These are phyloP conservation scores for Arachnomyces sp. DNA, from an alignment of 2,329 filamentous ascomycete genomes.

Conservation along the genomic window DNA sequence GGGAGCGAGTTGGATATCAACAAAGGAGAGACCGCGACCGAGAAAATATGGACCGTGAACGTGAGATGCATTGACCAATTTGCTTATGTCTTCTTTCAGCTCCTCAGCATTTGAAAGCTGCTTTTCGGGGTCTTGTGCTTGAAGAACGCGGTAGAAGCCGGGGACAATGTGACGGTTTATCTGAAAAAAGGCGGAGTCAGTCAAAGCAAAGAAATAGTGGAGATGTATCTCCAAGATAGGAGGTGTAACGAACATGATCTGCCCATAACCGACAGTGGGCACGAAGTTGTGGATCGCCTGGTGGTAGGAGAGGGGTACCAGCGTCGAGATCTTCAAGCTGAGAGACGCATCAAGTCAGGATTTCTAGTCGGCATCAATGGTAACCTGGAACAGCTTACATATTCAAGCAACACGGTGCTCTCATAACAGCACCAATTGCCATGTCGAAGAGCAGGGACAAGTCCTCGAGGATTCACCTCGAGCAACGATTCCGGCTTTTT, in stretches of 20 bases:
- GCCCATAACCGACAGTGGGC: slow-evolving; percentile 74
- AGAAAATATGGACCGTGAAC: slow-evolving; percentile 62
- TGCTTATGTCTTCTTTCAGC: slow-evolving; percentile 59
- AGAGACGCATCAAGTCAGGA: not conserved
- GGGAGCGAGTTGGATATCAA: slow-evolving; percentile 68
- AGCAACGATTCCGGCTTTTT: slow-evolving; percentile 63
- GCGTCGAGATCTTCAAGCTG: slow-evolving; percentile 66
- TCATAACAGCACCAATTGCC: slow-evolving; percentile 78
- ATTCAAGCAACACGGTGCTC: slow-evolving; percentile 77
- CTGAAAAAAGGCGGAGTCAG: slow-evolving; percentile 32
- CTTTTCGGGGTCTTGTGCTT: slow-evolving; percentile 53
- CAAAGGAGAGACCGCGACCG: slow-evolving; percentile 51
- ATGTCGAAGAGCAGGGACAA: slow-evolving; percentile 70
- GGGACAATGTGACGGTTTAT: slow-evolving; percentile 72
- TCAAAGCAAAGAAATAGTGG: slow-evolving; percentile 4
- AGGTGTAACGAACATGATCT: slow-evolving; percentile 57
- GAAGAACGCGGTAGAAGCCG: slow-evolving; percentile 65
- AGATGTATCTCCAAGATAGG: not conserved
- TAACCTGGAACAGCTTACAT: slow-evolving; percentile 46
- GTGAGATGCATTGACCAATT: slow-evolving; percentile 51
- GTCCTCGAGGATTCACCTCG: slow-evolving; percentile 66
- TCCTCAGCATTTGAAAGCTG: slow-evolving; percentile 54
- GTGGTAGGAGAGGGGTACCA: slow-evolving; percentile 56
- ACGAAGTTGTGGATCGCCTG: slow-evolving; percentile 55
- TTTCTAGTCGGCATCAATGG: not conserved